Base-by-base conservation (phyloP, 2,329 filamentous ascomycete species). In the Ophiostoma pallidulum region DNA sequence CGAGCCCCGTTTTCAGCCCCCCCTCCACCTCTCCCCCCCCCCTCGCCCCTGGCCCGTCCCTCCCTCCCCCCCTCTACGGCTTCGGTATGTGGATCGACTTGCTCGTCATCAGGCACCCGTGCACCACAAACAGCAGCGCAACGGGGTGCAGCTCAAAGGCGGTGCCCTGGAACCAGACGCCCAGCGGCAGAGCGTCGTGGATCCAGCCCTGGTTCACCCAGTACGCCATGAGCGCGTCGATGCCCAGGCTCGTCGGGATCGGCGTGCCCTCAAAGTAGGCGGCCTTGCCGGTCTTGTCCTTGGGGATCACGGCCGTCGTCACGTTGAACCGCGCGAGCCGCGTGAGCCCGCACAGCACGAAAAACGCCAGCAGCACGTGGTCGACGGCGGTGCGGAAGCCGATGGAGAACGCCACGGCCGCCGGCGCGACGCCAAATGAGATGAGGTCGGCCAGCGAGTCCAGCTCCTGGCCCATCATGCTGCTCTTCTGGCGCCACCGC, bases 241-340 rank as follows among this genome's bases (percentile, higher is more conserved):
- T 80, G 2, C 75, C 82, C 20, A 97, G 72, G 20, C 86, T 90
- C 3, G 89, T 97, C 1, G 92, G 92, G 59, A 97, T 96, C 1
- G 92, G 92, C 0, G 91, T 94, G 58, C 92, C 92, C 69, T 98
- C 92, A 58, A 98, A 98, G 69, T 94, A 98, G 61, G 85, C 78
- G 51, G 86, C 88, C 71, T 98, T 98, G 57, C 92, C 92, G 0
- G 77, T 79, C 41, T 81, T 84, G 63, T 98, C 92, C 68, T 97
- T 96, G 53, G 92, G 92, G 12, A 98, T 78, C 57, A 83, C 81
- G 31, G 82, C 76, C 32, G 92, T 90, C 10, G 92, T 97, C 44
- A 98, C 92, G 66, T 98, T 98, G 80, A 98, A 98, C 55, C 92
- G 85, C 39, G 92, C 92, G 10, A 98, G 80, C 42, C 92, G 83